Base-by-base conservation (phyloP, 1,284 basidiomycete species). In the Ustilago sp. region DNA sequence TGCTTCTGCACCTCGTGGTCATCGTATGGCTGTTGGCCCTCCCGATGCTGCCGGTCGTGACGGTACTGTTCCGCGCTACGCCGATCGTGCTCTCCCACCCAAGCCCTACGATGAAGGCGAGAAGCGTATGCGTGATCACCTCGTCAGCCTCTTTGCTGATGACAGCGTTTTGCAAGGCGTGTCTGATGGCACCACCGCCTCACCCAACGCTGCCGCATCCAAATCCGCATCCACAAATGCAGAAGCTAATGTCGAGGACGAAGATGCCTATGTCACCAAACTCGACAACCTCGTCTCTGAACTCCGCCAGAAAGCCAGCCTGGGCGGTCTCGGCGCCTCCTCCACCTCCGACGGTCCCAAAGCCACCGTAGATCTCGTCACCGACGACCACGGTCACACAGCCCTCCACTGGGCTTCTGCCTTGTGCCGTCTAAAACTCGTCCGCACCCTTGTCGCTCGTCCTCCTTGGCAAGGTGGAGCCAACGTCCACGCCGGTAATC, bases 341-440 rank as follows among this genome's bases (percentile, higher is more conserved):
- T 91, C 89, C 74, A 89, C 91, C 74, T 88, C 89, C 32, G 92
- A 93, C 69, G 91, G 93, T 74, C 90, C 92, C 0, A 81, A 83
- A 19, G 83, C 88, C 3, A 88, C 93, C 4, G 85, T 93, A 4
- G 90, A 92, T 63, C 87, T 91, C 31, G 77, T 85, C 54, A 83
- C 83, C 43, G 97, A 99, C 83, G 94, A 98, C 75, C 92, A 95
- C 82, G 94, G 94, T 0, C 96, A 99, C 86, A 95, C 94, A 0
- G 92, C 96, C 7, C 88, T 99, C 34, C 97, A 99, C 86, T 91
- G 98, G 84, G 95, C 97, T 1, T 92, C 94, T 7, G 93, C 94
- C 41, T 89, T 98, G 50, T 94, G 92, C 2, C 90, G 93, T 31
- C 71, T 85, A 51, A 63, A 74, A 34, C 74, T 85, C 2, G 83